These are phyloP conservation scores for Torulaspora gathmanii DNA, from an alignment of 805 yeast species.

Conservation along the genomic window DNA sequence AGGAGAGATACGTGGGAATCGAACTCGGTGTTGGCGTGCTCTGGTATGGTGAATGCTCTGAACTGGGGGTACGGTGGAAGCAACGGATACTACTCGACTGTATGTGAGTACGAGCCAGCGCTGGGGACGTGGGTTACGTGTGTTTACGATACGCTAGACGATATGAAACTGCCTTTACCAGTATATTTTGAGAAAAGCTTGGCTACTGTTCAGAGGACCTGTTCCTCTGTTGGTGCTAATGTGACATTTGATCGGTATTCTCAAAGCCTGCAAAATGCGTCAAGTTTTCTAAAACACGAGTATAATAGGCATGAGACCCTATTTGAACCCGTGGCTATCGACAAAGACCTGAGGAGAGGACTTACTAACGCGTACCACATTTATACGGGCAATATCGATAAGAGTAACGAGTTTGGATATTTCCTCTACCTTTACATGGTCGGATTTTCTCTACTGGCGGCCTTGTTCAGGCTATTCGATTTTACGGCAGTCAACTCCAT, in stretches of 20 bases:
- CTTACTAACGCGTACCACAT: conserved; percentile 19
- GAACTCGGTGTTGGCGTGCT: conserved; percentile 23
- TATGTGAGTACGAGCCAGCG: conserved; percentile 25
- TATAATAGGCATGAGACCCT: neutral
- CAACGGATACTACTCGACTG: conserved; percentile 14
- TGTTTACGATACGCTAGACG: conserved; percentile 17
- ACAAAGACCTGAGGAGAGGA: conserved; percentile 7
- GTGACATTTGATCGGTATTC: conserved; percentile 15
- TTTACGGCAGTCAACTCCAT: conserved; percentile 11
- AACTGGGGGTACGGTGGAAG: conserved; percentile 17
- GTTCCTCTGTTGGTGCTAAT: conserved; percentile 10
- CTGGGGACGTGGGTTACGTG: conserved; percentile 25
- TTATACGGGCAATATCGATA: conserved; percentile 20
- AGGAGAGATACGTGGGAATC: conserved; percentile 17
- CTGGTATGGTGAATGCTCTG: conserved; percentile 14
- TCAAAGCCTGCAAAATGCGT: conserved; percentile 18
- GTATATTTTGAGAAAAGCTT: conserved; percentile 17
- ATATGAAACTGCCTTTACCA: neutral
- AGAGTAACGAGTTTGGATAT: conserved; percentile 15
- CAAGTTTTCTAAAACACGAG: conserved; percentile 1
- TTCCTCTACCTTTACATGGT: conserved; percentile 13
- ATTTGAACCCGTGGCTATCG: conserved; percentile 15
- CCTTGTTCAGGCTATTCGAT: conserved; percentile 11
- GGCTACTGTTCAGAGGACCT: conserved; percentile 6
- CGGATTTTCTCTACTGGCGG: conserved; percentile 6